phyloP scores from a whole-genome alignment of 805 yeast genomes.

The Yamadazyma sp. region DNA sequence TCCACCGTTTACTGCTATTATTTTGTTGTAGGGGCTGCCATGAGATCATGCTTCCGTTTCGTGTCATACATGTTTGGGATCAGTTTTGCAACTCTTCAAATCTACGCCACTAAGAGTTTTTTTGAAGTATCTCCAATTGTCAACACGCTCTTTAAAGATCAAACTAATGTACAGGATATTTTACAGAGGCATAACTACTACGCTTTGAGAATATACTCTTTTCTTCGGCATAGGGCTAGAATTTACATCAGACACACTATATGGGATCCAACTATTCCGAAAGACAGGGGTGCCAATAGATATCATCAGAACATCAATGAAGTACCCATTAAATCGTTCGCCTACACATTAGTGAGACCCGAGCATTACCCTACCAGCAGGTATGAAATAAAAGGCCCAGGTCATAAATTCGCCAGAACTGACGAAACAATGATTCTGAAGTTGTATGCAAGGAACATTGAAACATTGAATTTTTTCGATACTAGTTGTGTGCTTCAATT shows the following conservation, averaged over 20 bases:
- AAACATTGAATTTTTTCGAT: constrained; percentile 25
- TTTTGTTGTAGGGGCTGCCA: constrained; percentile 21
- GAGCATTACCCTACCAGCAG: constrained; percentile 24
- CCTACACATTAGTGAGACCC: constrained; percentile 23
- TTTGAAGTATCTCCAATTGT: constrained; percentile 13
- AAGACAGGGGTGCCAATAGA: constrained; percentile 18
- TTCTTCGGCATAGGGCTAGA: constrained; percentile 20
- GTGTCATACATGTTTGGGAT: constrained; percentile 22
- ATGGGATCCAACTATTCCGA: constrained; percentile 20
- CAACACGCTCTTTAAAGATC: constrained; percentile 5
- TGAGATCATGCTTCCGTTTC: constrained; percentile 25
- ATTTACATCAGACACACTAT: constrained; percentile 19
- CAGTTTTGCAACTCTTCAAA: constrained; percentile 19
- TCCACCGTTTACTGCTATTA: constrained; percentile 24
- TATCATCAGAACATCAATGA: constrained; percentile 21
- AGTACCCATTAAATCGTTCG: constrained; percentile 23
- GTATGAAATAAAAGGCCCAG: constrained; percentile 10
- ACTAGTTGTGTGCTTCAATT: constrained; percentile 21
- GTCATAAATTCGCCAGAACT: constrained; percentile 18
- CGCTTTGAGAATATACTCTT: constrained; percentile 24
- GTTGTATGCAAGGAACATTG: constrained; percentile 27
- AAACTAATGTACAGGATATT: constrained; percentile 14
- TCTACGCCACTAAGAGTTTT: constrained; percentile 4
- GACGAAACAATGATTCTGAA: constrained; percentile 23
- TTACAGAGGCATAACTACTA: constrained; percentile 27